A percentile compares a stretch with the other conserved stretches of the same genome.
phyloP scores from a whole-genome alignment of 2,329 filamentous ascomycete species.

The Sporothrix inflata region DNA sequence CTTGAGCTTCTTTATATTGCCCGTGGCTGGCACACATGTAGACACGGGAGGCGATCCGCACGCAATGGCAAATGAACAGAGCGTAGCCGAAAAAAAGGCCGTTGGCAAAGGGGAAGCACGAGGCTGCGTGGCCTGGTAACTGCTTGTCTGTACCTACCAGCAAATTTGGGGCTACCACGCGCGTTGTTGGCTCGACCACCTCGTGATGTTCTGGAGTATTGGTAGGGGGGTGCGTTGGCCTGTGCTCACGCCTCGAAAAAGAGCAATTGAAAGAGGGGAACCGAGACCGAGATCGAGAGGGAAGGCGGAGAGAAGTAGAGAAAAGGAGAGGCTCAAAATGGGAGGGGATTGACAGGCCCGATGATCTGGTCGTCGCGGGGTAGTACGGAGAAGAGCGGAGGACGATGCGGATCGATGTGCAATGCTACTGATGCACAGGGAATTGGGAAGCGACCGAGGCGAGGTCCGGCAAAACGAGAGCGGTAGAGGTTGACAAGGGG shows the following conservation, averaged over 20 bases:
- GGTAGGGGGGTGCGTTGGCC: background rate
- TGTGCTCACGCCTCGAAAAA: background rate
- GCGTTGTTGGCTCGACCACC: background rate
- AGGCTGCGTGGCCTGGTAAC: background rate
- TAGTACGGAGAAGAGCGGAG: background rate
- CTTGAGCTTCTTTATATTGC: background rate
- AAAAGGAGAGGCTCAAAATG: background rate
- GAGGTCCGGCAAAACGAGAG: background rate
- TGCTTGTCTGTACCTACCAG: background rate
- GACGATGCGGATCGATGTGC: background rate
- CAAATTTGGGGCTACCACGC: background rate
- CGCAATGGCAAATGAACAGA: background rate
- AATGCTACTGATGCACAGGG: background rate
- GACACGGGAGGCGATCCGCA: background rate
- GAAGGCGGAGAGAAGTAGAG: background rate
- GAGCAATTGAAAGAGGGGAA: background rate
- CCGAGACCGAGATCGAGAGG: background rate
- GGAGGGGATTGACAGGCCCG: background rate
- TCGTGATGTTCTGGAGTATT: background rate
- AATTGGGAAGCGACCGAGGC: background rate
- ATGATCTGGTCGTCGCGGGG: background rate
- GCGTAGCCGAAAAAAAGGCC: background rate
- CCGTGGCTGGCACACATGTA: background rate
- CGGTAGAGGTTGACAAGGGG: background rate
- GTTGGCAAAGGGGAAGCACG: background rate